These are phyloP conservation scores for Filobasidium wieringae DNA, from an alignment of 768 basidiomycete species.

Conservation along the genomic window DNA sequence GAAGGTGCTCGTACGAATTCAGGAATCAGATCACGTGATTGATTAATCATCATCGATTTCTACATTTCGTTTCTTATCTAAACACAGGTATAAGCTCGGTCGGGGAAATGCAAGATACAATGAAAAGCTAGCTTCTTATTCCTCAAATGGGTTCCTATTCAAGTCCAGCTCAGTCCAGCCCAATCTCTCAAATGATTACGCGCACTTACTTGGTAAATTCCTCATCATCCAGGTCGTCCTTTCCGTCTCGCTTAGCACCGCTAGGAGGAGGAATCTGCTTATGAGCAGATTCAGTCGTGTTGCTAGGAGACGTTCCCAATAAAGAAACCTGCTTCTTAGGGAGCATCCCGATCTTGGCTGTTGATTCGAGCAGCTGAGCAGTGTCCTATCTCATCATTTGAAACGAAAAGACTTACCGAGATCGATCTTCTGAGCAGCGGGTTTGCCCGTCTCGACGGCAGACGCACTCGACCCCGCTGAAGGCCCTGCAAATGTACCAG, in stretches of 20 bases:
- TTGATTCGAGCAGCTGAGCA: not conserved
- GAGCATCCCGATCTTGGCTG: conserved; percentile 38
- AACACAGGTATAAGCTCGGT: too few relatives aligned
- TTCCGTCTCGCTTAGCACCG: conserved; percentile 4
- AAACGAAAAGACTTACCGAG: conserved; percentile 6
- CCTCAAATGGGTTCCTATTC: conserved; percentile 12
- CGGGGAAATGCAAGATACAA: too few relatives aligned
- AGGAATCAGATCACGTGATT: too few relatives aligned
- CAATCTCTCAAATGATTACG: not conserved
- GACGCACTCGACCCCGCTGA: not conserved
- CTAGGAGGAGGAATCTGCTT: not conserved
- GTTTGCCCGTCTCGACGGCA: not conserved
- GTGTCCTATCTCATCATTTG: not conserved
- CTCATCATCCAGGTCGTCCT: conserved; percentile 33
- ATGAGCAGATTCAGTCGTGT: conserved; percentile 6
- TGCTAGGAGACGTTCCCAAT: conserved; percentile 27
- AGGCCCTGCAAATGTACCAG: not conserved
- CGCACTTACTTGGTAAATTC: conserved; percentile 36
- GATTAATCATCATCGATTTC: too few relatives aligned
- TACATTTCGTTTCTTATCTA: too few relatives aligned
- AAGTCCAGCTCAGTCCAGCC: not conserved
- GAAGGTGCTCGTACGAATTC: too few relatives aligned
- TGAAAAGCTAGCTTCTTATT: too few relatives aligned
- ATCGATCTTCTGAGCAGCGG: conserved; percentile 14
- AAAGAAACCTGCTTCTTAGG: conserved; percentile 37